Conservation (phyloP, 2,329 filamentous ascomycete genomes). For the Paecilomyces sp. region DNA sequence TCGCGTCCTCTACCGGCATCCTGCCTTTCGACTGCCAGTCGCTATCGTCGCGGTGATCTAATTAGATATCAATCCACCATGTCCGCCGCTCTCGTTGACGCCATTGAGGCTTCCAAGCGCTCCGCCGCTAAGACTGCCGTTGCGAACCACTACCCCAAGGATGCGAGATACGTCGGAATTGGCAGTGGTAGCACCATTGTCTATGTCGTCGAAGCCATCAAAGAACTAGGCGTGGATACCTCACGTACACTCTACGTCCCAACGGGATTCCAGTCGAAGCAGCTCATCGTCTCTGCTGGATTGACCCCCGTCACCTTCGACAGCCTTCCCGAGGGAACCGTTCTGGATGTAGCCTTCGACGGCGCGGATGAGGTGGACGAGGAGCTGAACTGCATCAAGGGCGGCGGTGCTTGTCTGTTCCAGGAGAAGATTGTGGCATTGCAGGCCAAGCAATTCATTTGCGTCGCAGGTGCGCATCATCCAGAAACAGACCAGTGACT, state of each 20-base stretch:
- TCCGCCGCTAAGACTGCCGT: slow-evolving; percentile 54
- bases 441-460: slow-evolving; percentile 76
- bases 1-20: not conserved
- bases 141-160: slow-evolving; percentile 51
- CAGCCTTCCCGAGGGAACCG: slow-evolving; percentile 55
- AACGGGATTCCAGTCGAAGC: slow-evolving; percentile 84
- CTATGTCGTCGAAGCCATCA: slow-evolving; percentile 61
- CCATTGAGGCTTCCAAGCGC: slow-evolving; percentile 53
- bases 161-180: slow-evolving; percentile 55
- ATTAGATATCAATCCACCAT: not conserved
- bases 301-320: slow-evolving; percentile 72
- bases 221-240: slow-evolving; percentile 38
- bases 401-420: slow-evolving; percentile 92
- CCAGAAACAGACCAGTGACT: no score
- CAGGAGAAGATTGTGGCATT: slow-evolving; percentile 95
- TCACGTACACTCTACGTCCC: slow-evolving; percentile 74
- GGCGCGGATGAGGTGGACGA: slow-evolving; percentile 95
- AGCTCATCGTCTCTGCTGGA: slow-evolving; percentile 73
- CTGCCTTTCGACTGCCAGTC: not conserved
- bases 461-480: slow-evolving; percentile 61
- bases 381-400: slow-evolving; percentile 94
- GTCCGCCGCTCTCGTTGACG: slow-evolving; percentile 21
- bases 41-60: not conserved
- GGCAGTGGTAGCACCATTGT: slow-evolving; percentile 60
- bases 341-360: slow-evolving; percentile 88